Evolutionary conservation across 306 rosid species (phyloP).

Genomic region (Aeschynomene evenia): DNA sequence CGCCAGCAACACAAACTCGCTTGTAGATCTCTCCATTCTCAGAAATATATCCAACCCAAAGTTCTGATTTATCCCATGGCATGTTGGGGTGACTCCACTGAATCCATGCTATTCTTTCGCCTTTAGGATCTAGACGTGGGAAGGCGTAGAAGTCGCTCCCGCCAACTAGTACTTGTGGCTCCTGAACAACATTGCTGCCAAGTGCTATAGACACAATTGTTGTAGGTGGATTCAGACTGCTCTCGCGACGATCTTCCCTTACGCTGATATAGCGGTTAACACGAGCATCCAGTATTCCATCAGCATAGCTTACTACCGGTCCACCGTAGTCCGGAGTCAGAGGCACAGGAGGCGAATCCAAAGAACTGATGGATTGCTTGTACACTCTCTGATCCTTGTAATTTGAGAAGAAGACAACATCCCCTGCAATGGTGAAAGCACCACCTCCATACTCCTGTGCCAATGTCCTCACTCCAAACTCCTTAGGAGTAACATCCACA

Average conservation of each 20-base stretch:
- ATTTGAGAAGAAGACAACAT: slow-evolving; percentile 65
- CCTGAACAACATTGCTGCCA: slow-evolving; percentile 53
- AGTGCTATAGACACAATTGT: slow-evolving; percentile 66
- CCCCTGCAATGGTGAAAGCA: slow-evolving; percentile 71
- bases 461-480: slow-evolving; percentile 76
- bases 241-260: slow-evolving; percentile 81
- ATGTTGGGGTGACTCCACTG: slow-evolving; percentile 95
- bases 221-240: slow-evolving; percentile 60
- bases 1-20: slow-evolving; percentile 69
- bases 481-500: slow-evolving; percentile 81
- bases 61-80: slow-evolving; percentile 97
- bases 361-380: slow-evolving; percentile 59
- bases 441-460: slow-evolving; percentile 98
- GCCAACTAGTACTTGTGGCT: slow-evolving; percentile 65
- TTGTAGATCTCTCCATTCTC: slow-evolving; percentile 74
- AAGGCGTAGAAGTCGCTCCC: slow-evolving; percentile 95
- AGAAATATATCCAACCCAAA: slow-evolving; percentile 92
- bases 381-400: slow-evolving; percentile 88
- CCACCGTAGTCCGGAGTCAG: slow-evolving; percentile 82
- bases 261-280: slow-evolving; percentile 72
- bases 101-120: slow-evolving; percentile 86
- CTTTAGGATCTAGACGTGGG: slow-evolving; percentile 74
- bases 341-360: slow-evolving; percentile 55
- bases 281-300: slow-evolving; percentile 77
- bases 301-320: slow-evolving; percentile 75